A percentile compares a stretch with the other conserved stretches of the same genome.
phyloP scores from a whole-genome alignment of 2,329 filamentous ascomycete genomes.

The Aspergillus ustus region DNA sequence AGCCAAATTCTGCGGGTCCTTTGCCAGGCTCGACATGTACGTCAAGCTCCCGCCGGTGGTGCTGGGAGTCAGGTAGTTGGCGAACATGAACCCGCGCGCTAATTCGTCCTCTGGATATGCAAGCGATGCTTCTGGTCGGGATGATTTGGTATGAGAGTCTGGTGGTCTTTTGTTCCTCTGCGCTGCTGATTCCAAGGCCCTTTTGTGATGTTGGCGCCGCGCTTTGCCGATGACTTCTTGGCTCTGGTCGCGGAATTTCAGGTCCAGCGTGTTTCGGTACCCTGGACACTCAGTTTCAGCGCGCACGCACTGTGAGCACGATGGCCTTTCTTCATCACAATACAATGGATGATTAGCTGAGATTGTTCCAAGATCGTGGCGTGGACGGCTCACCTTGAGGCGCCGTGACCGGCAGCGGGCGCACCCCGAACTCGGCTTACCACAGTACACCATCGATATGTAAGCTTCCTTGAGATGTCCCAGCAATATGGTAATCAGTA shows the following conservation, averaged over 20 bases:
- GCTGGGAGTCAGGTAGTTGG: background rate
- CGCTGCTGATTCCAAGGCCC: too few relatives aligned
- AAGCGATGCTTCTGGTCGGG: background rate
- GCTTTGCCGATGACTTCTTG: constrained; percentile 10
- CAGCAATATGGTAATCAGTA: too few relatives aligned
- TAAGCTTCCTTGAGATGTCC: too few relatives aligned
- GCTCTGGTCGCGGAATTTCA: constrained; percentile 7
- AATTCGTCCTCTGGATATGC: constrained; percentile 2
- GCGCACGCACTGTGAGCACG: constrained; percentile 10
- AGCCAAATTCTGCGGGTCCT: background rate
- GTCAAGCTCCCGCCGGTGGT: background rate
- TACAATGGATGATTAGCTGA: background rate
- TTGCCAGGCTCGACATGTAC: background rate
- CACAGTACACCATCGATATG: background rate
- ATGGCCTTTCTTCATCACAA: constrained; percentile 5
- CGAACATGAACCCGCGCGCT: background rate
- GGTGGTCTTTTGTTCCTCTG: background rate
- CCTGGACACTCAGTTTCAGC: constrained; percentile 5
- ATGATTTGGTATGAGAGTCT: background rate
- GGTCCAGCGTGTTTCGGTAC: constrained; percentile 1
- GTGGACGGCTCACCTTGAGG: background rate
- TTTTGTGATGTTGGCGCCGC: background rate
- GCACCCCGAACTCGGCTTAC: constrained; percentile 3
- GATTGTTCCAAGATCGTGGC: too few relatives aligned
- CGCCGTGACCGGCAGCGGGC: constrained; percentile 9